Base-by-base conservation (phyloP, 2,329 filamentous ascomycete species). In the Cladophialophora carrionii region DNA sequence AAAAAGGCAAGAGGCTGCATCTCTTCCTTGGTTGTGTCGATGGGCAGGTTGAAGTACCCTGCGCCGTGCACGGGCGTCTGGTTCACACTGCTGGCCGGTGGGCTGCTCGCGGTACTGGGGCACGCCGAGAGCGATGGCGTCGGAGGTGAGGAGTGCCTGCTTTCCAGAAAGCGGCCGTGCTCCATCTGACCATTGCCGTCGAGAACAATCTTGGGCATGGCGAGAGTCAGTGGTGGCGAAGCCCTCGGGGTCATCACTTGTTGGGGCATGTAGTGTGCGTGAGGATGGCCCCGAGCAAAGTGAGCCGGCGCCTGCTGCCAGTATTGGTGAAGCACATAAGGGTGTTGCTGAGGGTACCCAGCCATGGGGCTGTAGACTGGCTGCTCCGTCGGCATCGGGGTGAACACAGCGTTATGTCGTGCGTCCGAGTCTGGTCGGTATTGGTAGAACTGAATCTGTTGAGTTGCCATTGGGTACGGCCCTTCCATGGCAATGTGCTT, bases 121-220 rank as follows among this genome's bases (percentile, higher is more conserved):
- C 91, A 89, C 2, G 90, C 88, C 26, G 93, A 96, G 73, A 97
- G 84, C 53, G 92, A 90, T 56, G 93, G 93, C 22, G 93, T 97
- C 7, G 91, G 88, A 37, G 93, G 93, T 74, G 91, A 91, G 78
- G 88, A 90, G 70, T 87, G 65, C 54, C 66, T 66, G 64, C 68
- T 68, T 61, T 71, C 68, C 24, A 71, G 63, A 54, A 67, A 68
- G 62, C 65, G 69, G 57, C 66, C 66, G 34, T 71, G 70, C 51
- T 72, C 70, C 69, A 70, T 69, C n/a, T 66, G 66, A 26, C 69
- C 69, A 24, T 68, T 64, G 51, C 59, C 58, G 48, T 71, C 70
- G 12, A 69, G 57, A 57, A 71, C 52, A 24, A 71, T 60, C 61
- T 70, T 71, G 43, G 60, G 90, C 57, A 60, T 60, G 76, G 92